These are phyloP conservation scores for Paramecium tetraurelia DNA, from an alignment of 73 alveolate genomes.

Conservation along the genomic window DNA sequence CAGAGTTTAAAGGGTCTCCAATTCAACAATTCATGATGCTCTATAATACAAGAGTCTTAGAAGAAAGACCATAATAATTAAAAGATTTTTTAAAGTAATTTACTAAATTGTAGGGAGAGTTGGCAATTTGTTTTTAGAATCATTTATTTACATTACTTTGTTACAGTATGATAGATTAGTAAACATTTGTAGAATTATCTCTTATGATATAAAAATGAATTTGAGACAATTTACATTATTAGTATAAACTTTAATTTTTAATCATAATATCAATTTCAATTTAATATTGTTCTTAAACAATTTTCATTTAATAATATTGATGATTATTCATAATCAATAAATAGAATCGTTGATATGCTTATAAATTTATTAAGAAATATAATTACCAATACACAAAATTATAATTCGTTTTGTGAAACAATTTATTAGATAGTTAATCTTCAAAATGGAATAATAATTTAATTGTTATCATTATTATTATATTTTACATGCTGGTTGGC, in stretches of 20 bases:
- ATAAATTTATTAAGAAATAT: neutral
- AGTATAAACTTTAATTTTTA: neutral
- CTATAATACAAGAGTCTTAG: neutral
- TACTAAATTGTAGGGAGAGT: neutral
- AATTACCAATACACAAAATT: neutral
- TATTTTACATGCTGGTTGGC: neutral
- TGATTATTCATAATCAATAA: neutral
- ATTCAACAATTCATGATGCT: neutral
- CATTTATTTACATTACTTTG: neutral
- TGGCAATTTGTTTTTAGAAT: constrained; percentile 11
- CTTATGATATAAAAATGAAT: neutral
- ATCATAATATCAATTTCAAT: neutral
- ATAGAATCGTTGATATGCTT: neutral
- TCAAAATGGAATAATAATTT: neutral
- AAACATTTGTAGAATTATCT: constrained; percentile 15
- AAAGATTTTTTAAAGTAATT: neutral
- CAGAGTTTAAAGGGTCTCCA: neutral
- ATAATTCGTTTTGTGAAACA: neutral
- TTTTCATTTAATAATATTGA: neutral
- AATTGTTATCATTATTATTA: neutral
- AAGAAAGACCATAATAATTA: neutral
- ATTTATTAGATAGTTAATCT: neutral
- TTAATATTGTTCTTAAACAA: neutral
- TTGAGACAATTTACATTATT: neutral
- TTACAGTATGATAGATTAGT: neutral